Base-by-base conservation (phyloP, 306 rosid genomes). In the Cicer chorassanicum region DNA sequence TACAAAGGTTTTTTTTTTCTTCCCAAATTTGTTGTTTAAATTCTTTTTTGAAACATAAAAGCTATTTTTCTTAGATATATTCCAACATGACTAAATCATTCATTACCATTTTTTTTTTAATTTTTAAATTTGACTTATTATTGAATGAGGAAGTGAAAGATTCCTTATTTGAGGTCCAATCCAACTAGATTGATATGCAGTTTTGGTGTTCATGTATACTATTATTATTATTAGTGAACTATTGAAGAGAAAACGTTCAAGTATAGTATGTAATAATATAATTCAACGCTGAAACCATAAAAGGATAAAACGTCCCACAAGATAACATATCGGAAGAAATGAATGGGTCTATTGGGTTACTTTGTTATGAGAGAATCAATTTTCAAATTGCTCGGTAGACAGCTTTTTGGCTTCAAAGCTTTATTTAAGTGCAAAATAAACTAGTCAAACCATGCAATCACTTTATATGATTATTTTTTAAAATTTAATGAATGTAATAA, bases 1-100 rank as follows among this genome's bases (percentile, higher is more conserved):
- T 87, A 90, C 62, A 83, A 24, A 84, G 98, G 98, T 90, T 2
- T 3, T 19, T 3, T 19, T 39, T 5, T 42, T 38, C 11, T 8
- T 36, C 14, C 3, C 5, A 4, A 12, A 0, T 5, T 6, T 15
- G 1, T 36, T 7, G 7, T 11, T 45, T 10, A 45, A 9, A 9
- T 11, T 45, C 3, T 11, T 46, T 46, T 29, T 29, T 29, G 0
- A 3, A 29, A 29, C 5, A 29, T 29, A 29, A 29, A 29, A 29
- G 5, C 36, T 29, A 3, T 29, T 29, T 29, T 29, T 29, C 36
- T 29, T 29, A 29, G 36, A 29, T 29, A 3, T 29, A 29, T 29
- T 29, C 36, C 36, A 29, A 29, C 2, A 29, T 5, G 0, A 29
- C 36, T 3, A 3, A 11, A 53, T 53, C 60, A 3, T 62, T 74